Base-by-base conservation (phyloP, 2,329 filamentous ascomycete genomes). In the Clonostachys rosea region DNA sequence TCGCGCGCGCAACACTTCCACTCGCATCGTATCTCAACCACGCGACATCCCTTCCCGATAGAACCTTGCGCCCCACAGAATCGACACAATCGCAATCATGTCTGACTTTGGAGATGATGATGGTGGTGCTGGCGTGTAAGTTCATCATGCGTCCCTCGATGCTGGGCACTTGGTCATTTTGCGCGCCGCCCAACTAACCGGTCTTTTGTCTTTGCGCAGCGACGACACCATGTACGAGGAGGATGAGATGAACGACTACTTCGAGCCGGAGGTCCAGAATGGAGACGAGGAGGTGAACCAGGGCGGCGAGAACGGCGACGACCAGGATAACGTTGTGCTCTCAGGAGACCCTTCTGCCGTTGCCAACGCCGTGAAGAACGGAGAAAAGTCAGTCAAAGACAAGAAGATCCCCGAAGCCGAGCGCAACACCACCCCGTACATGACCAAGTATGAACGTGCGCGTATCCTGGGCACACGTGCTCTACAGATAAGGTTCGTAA, bases 401-500 rank as follows among this genome's bases (percentile, higher is more conserved):
- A 96, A 95, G 80, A 95, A 90, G 72, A 92, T 99, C 44, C 81
- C 91, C 48, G 88, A 89, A 56, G 88, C 91, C 55, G 82, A 95
- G 70, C 84, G 94, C 59, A 87, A 83, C 20, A 99, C 94, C 9
- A 99, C 94, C 30, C 94, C 92, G 3, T 99, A 96, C 73, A 95
- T 99, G 92, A 99, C 94, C 56, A 99, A 99, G 74, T 99, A 99
- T 71, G 94, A 99, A 77, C 83, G 86, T 58, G 94, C 94, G 53
- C 84, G 94, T 62, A 92, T 99, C 50, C 73, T 99, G 54, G 94
- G 94, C 43, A 97, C 94, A 39, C 80, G 94, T 56, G 94, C 94
- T 39, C 70, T 97, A 63, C 94, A 99, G 70, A 97, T 99, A 63
- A 96, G 90, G 90, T 95, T 69, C 47, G 82, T 57, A 39, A 11